Evolutionary conservation across 2,329 filamentous ascomycete genomes (phyloP).

Genomic region (Bisporella sp.): DNA sequence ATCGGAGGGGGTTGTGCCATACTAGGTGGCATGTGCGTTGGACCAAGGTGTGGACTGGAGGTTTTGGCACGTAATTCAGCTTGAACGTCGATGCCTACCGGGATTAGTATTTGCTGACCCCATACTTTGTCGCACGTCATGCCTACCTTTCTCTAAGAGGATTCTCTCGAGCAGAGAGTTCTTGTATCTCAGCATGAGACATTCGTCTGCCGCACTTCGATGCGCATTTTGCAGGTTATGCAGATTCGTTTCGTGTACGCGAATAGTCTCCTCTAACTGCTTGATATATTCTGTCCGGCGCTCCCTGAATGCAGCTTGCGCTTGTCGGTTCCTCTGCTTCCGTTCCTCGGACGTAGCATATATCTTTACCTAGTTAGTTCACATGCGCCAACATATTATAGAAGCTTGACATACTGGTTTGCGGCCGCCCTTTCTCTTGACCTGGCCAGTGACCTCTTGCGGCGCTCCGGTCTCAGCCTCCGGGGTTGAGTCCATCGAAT

Average conservation of each 20-base stretch:
- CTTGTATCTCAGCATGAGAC: constrained; percentile 96
- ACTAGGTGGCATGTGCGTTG: constrained; percentile 60
- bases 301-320: constrained; percentile 94
- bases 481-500: constrained; percentile 51
- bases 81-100: constrained; percentile 87
- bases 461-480: constrained; percentile 41
- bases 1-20: constrained; percentile 69
- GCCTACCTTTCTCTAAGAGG: constrained; percentile 86
- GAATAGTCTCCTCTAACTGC: constrained; percentile 94
- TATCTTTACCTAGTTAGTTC: constrained; percentile 51
- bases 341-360: constrained; percentile 98
- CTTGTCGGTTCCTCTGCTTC: constrained; percentile 95
- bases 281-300: constrained; percentile 98
- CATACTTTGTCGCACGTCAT: neutral
- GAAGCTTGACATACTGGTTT: constrained; percentile 66
- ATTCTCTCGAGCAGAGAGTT: constrained; percentile 95
- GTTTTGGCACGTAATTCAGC: constrained; percentile 91
- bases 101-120: no score
- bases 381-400: neutral
- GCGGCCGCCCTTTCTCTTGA: constrained; percentile 94
- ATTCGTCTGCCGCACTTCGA: constrained; percentile 90
- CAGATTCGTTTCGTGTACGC: constrained; percentile 90
- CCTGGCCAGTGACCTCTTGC: constrained; percentile 48
- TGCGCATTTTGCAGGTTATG: constrained; percentile 91
- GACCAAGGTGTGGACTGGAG: constrained; percentile 72